phyloP scores from a whole-genome alignment of 2,329 filamentous ascomycete genomes.

The Aspergillus sp. region DNA sequence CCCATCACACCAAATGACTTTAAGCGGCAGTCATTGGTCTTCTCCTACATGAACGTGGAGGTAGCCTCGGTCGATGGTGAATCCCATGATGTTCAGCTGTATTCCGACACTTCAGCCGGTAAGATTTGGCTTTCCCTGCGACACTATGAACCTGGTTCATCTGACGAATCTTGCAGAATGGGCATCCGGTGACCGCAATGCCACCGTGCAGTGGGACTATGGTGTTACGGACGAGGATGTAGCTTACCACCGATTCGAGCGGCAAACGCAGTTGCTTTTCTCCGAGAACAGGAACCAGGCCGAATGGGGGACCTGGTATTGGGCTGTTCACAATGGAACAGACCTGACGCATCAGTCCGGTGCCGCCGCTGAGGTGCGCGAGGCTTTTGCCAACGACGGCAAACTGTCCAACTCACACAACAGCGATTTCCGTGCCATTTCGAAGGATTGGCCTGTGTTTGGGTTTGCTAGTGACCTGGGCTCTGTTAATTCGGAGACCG shows the following conservation, averaged over 20 bases:
- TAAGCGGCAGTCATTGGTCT: constrained; percentile 58
- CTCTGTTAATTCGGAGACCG: constrained; percentile 28
- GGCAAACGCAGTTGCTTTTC: constrained; percentile 41
- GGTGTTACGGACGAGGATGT: constrained; percentile 44
- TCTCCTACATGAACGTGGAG: constrained; percentile 61
- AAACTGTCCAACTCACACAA: constrained; percentile 40
- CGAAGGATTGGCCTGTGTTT: constrained; percentile 45
- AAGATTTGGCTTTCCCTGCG: constrained; percentile 17
- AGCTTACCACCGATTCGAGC: constrained; percentile 53
- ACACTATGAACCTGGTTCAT: neutral
- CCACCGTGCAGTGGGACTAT: constrained; percentile 56
- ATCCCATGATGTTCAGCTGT: constrained; percentile 59
- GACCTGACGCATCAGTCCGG: constrained; percentile 43
- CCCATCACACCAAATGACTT: constrained; percentile 61
- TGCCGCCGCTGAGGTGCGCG: constrained; percentile 39
- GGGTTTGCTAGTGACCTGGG: constrained; percentile 46
- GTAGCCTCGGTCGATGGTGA: constrained; percentile 55
- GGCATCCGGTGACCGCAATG: constrained; percentile 54
- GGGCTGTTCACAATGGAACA: constrained; percentile 37
- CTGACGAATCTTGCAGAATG: constrained; percentile 49
- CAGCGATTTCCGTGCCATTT: constrained; percentile 44
- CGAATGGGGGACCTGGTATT: constrained; percentile 50
- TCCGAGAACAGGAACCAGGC: constrained; percentile 41
- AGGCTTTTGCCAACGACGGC: constrained; percentile 38
- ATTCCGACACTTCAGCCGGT: constrained; percentile 65